These are phyloP conservation scores for Trametes versicolor DNA, from an alignment of 1,284 basidiomycete genomes.

Conservation along the genomic window DNA sequence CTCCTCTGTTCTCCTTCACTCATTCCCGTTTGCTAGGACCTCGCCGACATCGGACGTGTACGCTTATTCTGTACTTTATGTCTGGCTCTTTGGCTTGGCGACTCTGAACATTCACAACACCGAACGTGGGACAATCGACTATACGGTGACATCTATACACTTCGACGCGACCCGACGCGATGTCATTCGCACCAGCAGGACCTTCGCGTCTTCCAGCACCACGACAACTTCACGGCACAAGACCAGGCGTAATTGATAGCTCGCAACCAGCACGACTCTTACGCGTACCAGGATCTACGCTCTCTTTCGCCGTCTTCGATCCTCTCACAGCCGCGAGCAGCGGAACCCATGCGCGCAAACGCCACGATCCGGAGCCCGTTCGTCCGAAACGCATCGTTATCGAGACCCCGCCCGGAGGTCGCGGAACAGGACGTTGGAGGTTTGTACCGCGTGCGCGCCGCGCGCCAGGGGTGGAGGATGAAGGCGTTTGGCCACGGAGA, in stretches of 20 bases:
- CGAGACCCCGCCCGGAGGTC: conserved; percentile 58
- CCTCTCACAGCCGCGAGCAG: conserved; percentile 63
- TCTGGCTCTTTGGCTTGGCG: background rate
- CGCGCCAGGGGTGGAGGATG: conserved; percentile 64
- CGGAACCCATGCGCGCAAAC: conserved; percentile 48
- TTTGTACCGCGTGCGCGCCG: conserved; percentile 75
- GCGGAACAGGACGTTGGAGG: conserved; percentile 68
- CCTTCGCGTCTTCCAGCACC: conserved; percentile 24
- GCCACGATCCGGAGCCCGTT: conserved; percentile 53
- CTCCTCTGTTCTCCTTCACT: background rate
- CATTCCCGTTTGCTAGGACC: background rate
- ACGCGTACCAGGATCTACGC: conserved; percentile 58
- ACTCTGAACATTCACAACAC: background rate
- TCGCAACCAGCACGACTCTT: conserved; percentile 67
- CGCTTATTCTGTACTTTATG: conserved; percentile 13
- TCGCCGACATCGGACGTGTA: conserved; percentile 10
- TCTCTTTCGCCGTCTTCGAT: conserved; percentile 76
- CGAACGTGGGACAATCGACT: background rate
- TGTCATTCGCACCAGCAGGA: conserved; percentile 32
- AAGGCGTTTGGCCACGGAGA: conserved; percentile 74
- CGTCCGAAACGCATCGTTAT: conserved; percentile 76
- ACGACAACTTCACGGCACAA: conserved; percentile 41
- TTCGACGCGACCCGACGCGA: conserved; percentile 14
- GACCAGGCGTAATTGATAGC: conserved; percentile 68
- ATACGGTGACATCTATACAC: background rate